Percentiles rank a stretch among this genome's conserved stretches.
Evolutionary conservation across 2,329 filamentous ascomycete species (phyloP).

Genomic region (Myriosclerotinia curreyana): DNA sequence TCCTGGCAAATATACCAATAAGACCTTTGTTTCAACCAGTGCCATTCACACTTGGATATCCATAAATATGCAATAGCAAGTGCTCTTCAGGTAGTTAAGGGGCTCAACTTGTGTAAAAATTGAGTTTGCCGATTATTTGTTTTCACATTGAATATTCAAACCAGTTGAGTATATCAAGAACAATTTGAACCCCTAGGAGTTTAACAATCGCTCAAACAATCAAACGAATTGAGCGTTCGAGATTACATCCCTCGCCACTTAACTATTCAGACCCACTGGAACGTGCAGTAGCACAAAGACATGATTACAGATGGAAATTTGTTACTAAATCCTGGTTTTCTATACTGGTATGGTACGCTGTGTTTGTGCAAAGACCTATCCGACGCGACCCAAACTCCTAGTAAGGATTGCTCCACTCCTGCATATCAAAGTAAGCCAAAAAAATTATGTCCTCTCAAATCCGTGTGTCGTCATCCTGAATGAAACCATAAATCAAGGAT

Average conservation of each 20-base stretch:
- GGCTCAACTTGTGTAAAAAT: too few species aligned
- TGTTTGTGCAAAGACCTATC: conserved; percentile 14
- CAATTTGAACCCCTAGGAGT: not conserved
- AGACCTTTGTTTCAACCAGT: conserved; percentile 16
- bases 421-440: conserved; percentile 9
- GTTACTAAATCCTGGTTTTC: not conserved
- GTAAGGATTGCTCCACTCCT: conserved; percentile 14
- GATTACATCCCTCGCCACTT: not conserved
- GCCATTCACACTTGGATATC: not conserved
- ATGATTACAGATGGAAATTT: not conserved
- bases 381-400: conserved; percentile 5
- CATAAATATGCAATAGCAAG: not conserved
- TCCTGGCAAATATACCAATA: conserved; percentile 18
- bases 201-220: not conserved
- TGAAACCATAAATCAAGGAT: not conserved
- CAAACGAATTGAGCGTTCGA: not conserved
- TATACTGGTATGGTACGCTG: conserved; percentile 1
- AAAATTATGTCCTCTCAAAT: not conserved
- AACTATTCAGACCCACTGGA: not conserved
- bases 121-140: too few species aligned
- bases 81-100: too few species aligned
- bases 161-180: not conserved
- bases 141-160: too few species aligned
- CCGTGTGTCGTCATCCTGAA: not conserved
- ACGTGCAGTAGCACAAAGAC: not conserved